A percentile compares a stretch with the other conserved stretches of the same genome.
Evolutionary conservation across 192 early-diverging fungal species (phyloP).

Genomic region (Backusella circina): DNA sequence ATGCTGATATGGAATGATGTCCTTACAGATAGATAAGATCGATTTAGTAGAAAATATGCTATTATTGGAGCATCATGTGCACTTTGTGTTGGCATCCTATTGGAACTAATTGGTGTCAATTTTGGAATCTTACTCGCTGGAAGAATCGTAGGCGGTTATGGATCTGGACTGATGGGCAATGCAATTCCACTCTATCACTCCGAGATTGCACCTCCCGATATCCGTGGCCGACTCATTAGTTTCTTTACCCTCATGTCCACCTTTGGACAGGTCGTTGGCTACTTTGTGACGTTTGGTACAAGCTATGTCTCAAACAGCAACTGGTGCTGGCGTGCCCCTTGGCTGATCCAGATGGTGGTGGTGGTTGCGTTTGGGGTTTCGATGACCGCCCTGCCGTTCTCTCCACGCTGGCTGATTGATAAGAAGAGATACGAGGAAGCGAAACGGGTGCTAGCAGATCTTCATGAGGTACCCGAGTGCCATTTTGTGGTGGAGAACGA

Average conservation of each 20-base stretch:
- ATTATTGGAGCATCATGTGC: slow-evolving; percentile 61
- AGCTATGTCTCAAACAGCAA: slow-evolving; percentile 31
- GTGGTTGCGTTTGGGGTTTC: slow-evolving; percentile 41
- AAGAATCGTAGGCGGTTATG: slow-evolving; percentile 28
- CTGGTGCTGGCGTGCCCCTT: slow-evolving; percentile 75
- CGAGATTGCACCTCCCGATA: slow-evolving; percentile 70
- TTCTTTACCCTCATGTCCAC: slow-evolving; percentile 87
- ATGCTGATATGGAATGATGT: no score
- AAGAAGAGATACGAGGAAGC: slow-evolving; percentile 65
- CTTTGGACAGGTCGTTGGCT: slow-evolving; percentile 72
- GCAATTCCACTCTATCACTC: slow-evolving; percentile 37
- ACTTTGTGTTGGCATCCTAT: slow-evolving; percentile 68
- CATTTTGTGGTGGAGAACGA: slow-evolving; percentile 54
- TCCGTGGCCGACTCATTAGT: slow-evolving; percentile 82
- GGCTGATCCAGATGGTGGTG: slow-evolving; percentile 79
- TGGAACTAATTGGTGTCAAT: slow-evolving; percentile 63
- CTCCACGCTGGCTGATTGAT: slow-evolving; percentile 82
- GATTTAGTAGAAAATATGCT: slow-evolving; percentile 60
- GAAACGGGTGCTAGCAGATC: slow-evolving; percentile 56
- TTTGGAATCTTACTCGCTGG: slow-evolving; percentile 36
- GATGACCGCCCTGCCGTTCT: slow-evolving; percentile 73
- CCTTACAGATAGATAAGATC: slow-evolving; percentile 8
- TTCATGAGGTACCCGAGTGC: slow-evolving; percentile 53
- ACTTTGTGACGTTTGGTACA: slow-evolving; percentile 45
- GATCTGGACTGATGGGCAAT: slow-evolving; percentile 32